phyloP scores from a whole-genome alignment of 2,329 filamentous ascomycete genomes.

The Monilinia fructicola region DNA sequence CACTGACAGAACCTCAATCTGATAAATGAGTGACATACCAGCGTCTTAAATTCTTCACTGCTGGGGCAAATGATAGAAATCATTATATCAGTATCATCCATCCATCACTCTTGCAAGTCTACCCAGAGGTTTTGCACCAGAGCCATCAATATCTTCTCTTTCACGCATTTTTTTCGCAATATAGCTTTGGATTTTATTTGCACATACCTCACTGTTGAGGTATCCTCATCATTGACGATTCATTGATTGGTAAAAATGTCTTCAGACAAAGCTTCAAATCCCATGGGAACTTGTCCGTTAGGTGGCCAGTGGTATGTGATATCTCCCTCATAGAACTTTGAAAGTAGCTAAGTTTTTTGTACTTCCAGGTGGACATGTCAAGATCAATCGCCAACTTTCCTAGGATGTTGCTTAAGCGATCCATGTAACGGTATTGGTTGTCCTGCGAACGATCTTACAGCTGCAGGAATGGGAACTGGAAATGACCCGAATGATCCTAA shows the following conservation, averaged over 20 bases:
- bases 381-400: constrained; percentile 27
- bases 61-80: neutral
- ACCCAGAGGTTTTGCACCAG: no score
- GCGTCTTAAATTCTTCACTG: neutral
- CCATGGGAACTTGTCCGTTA: neutral
- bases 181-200: neutral
- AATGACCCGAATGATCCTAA: constrained; percentile 4
- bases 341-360: neutral
- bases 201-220: neutral
- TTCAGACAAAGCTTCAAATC: neutral
- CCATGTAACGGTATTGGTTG: constrained; percentile 30
- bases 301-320: constrained; percentile 11
- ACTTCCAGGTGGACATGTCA: constrained; percentile 26
- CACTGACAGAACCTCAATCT: neutral
- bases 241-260: neutral
- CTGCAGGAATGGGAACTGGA: constrained; percentile 28
- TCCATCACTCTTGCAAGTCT: neutral
- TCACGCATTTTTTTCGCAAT: no score
- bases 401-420: constrained; percentile 29
- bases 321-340: no score
- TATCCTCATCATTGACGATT: neutral
- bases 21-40: neutral
- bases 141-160: no score
- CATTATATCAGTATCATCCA: neutral
- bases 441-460: constrained; percentile 24